Evolutionary conservation across 345 rosid species (phyloP).

Genomic region (Mallotus nudiflorus): DNA sequence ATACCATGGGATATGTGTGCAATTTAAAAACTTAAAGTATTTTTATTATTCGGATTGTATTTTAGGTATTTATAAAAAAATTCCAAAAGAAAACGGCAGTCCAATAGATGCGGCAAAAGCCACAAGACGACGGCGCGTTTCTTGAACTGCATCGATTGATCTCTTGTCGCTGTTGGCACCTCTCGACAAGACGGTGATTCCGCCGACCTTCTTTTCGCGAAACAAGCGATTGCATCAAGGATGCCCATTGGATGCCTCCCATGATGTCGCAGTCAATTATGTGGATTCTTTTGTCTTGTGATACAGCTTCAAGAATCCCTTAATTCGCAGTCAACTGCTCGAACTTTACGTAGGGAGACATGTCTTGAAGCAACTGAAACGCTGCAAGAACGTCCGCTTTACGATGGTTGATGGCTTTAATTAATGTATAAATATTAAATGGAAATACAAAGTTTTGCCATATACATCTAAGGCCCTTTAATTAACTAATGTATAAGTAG

Average conservation of each 20-base stretch:
- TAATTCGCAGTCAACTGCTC: constrained; percentile 93
- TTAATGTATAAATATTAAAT: too few species aligned
- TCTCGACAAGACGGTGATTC: constrained; percentile 76
- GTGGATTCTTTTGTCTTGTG: constrained; percentile 61
- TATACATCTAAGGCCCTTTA: too few species aligned
- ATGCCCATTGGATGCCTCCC: constrained; percentile 94
- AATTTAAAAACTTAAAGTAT: too few species aligned
- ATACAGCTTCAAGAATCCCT: constrained; percentile 74
- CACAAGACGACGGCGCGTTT: constrained; percentile 63
- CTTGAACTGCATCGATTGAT: constrained; percentile 62
- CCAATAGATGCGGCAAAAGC: constrained; percentile 80
- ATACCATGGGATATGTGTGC: too few species aligned
- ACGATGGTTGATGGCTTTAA: too few species aligned
- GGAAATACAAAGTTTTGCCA: too few species aligned
- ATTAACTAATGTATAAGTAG: too few species aligned
- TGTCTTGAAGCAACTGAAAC: constrained; percentile 76
- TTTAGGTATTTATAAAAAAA: too few species aligned
- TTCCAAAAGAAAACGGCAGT: constrained; percentile 75
- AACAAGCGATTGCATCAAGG: constrained; percentile 81
- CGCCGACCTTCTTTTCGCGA: constrained; percentile 54
- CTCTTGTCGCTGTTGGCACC: constrained; percentile 43
- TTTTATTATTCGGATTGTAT: too few species aligned
- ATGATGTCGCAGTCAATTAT: constrained; percentile 88
- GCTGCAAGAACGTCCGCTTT: constrained; percentile 65
- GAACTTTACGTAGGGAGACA: constrained; percentile 87